Base-by-base conservation (phyloP, 2,329 filamentous ascomycete species). In the Cordyceps sp. region DNA sequence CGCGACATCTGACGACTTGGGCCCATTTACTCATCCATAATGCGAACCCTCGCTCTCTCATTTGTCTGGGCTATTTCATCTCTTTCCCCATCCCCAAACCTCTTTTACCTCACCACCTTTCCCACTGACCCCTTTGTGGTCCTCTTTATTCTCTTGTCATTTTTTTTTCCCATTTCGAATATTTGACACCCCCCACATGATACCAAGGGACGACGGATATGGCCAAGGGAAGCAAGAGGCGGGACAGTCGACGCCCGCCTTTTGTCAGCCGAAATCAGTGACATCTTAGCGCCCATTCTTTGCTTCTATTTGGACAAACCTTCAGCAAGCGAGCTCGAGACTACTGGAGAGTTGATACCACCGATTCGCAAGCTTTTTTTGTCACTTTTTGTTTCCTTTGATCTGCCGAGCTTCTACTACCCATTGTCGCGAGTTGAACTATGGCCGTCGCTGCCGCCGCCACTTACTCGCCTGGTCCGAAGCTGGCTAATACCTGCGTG, bases 181-280 rank as follows among this genome's bases (percentile, higher is more conserved):
- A n/a, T n/a, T n/a, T n/a, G n/a, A n/a, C n/a, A n/a, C 21, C 29
- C 29, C 29, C 23, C 36, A 39, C 37, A 46, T 48, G 45, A 47
- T 48, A 47, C 42, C 43, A 47, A 40, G 33, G 34, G 37, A 44
- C 34, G 33, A 39, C 25, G 36, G 30, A 30, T 30, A 33, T 29
- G 31, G 26, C 35, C 30, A 37, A 33, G 31, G 16, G 25, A 12
- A 37, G 23, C 34, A 39, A 23, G 31, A 37, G 27, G 23, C 28
- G 27, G 26, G 29, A 32, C 21, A 7, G 26, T 28, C 19, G 18
- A 28, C 9, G 12, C 25, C n/a, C 30, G 29, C 20, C 22, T n/a
- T n/a, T n/a, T n/a, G n/a, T 26, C 22, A 16, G 15, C 21, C 18
- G 15, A 26, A 23, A 24, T 31, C 31, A 29, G 23, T 33, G 21